Evolutionary conservation across 2,329 filamentous ascomycete genomes (phyloP), one percentile per base, ranked within the genome.

Genomic region (Aspergillus sp.): DNA sequence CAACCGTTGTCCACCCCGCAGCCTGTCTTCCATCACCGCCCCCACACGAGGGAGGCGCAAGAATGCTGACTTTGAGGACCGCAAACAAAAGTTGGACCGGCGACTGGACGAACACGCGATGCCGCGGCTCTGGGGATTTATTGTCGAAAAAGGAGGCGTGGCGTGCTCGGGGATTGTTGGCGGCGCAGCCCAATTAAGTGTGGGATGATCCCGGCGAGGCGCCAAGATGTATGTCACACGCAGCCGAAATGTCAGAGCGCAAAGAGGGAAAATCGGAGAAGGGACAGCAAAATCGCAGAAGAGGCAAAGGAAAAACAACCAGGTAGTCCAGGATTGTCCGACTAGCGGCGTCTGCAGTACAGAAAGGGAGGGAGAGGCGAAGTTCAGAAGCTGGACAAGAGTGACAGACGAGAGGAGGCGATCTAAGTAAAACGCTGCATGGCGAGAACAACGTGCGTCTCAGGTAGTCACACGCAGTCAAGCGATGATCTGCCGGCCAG

Each of bases 1-100:
- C 58, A 65, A 54, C 55, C 49, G 56, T 57, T 41, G 54, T 56
- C 53, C 59, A 63, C 62, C 62, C 63, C 62, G 62, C 63, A 64
- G 58, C 55, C 52, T 53, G 54, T 55, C 54, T 58, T 55, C 58
- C 56, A 55, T 58, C 56, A 62, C 63, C 53, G 24, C 53, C 60
- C 61, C 60, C 59, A 56, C 59, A 51, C 50, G 20, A 53, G 56
- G 51, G 56, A 18, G 30, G 53, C 48, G 48, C 30, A 26, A 49
- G 6, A 32, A 47, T 48, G 22, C n/a, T 26, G 36, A 39, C 9
- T 44, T 36, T 54, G 38, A 49, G 26, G 34, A 24, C 17, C 48
- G 26, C 22, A 42, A 32, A 38, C 13, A 42, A 30, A 13, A 45
- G 32, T 43, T 45, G 13, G 5, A 20, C 20, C 18, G 41, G 22